Percentiles rank a stretch among this genome's conserved stretches.
Evolutionary conservation across 352 stramenopile species (phyloP).

Genomic region (Pythium plurisporium): DNA sequence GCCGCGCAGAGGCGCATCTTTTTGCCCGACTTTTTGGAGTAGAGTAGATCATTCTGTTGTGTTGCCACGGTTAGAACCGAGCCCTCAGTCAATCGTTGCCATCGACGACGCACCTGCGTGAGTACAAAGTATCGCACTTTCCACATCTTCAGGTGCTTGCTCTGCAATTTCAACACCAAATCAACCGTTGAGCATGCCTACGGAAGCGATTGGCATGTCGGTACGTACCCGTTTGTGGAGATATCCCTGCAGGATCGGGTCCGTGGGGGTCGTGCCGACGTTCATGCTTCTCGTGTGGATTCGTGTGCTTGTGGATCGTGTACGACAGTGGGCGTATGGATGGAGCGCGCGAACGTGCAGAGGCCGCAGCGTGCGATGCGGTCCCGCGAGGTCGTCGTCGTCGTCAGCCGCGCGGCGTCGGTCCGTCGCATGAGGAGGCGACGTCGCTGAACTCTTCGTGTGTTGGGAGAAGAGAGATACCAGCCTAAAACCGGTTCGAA

Average conservation of each 20-base stretch:
- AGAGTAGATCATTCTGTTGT: slow-evolving; percentile 60
- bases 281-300: slow-evolving; percentile 32
- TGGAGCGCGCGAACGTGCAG: not conserved
- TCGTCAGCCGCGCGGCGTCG: not conserved
- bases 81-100: not conserved
- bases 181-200: too few relatives aligned
- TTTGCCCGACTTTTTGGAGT: slow-evolving; percentile 81
- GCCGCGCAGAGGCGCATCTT: slow-evolving; percentile 45
- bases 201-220: not conserved
- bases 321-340: not conserved
- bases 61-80: not conserved
- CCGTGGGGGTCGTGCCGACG: slow-evolving; percentile 35
- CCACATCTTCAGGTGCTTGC: slow-evolving; percentile 82
- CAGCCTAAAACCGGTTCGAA: not conserved
- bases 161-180: slow-evolving; percentile 31
- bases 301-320: not conserved
- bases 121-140: slow-evolving; percentile 85
- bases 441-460: not conserved
- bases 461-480: not conserved
- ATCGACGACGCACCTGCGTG: slow-evolving; percentile 38
- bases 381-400: not conserved
- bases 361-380: not conserved
- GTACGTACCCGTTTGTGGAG: slow-evolving; percentile 71
- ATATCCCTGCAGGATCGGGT: slow-evolving; percentile 73
- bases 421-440: not conserved